These are phyloP conservation scores for Lachancea thermotolerans DNA, from an alignment of 805 yeast species.

Conservation along the genomic window DNA sequence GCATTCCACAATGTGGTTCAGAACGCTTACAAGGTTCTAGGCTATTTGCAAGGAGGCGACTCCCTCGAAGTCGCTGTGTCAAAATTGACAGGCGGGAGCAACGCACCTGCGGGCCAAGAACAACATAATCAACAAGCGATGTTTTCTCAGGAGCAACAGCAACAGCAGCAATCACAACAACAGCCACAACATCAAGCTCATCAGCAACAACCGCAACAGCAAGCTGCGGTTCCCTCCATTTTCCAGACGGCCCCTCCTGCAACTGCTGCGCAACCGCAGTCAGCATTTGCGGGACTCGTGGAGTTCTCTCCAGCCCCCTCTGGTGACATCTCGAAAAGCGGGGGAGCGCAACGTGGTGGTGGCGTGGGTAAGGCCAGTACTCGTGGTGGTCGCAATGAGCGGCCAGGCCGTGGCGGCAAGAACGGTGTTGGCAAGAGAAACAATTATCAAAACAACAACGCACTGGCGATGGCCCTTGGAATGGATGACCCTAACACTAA, in stretches of 20 bases:
- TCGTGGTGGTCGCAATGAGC: conserved; percentile 12
- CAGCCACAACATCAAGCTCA: conserved; percentile 8
- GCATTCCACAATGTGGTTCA: conserved; percentile 53
- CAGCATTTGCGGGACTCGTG: conserved; percentile 27
- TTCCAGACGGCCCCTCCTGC: background rate
- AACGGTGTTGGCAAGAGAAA: conserved; percentile 20
- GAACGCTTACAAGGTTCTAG: conserved; percentile 51
- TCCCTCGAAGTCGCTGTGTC: conserved; percentile 26
- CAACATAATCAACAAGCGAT: conserved; percentile 7
- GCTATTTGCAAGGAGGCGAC: conserved; percentile 34
- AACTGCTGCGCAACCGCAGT: conserved; percentile 10
- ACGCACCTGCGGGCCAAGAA: too few species aligned
- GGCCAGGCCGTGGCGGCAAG: conserved; percentile 15
- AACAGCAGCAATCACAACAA: conserved; percentile 16
- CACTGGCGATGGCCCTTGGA: conserved; percentile 35
- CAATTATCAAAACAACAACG: conserved; percentile 29
- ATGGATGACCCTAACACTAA: conserved; percentile 24
- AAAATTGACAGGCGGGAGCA: conserved; percentile 19
- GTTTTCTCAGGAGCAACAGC: conserved; percentile 10
- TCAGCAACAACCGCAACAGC: conserved; percentile 17
- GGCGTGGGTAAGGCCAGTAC: conserved; percentile 4
- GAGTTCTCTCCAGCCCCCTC: conserved; percentile 4
- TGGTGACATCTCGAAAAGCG: conserved; percentile 5
- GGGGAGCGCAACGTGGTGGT: conserved; percentile 5
- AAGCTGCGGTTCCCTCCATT: conserved; percentile 10